These are phyloP conservation scores for Nannizzia gypsea DNA, from an alignment of 2,329 filamentous ascomycete genomes.

Conservation along the genomic window DNA sequence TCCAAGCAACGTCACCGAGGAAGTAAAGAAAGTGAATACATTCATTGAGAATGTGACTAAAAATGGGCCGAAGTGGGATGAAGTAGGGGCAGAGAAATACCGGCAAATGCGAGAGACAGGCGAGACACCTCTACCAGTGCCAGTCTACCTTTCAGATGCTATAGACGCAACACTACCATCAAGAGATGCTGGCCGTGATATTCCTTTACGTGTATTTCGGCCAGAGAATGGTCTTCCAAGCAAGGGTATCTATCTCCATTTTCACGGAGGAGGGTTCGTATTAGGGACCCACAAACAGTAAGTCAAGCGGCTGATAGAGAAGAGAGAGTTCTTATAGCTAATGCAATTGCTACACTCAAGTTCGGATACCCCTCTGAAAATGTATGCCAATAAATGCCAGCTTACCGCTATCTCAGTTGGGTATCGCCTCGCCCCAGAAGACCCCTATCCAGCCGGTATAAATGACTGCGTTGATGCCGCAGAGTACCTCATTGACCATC, in stretches of 20 bases:
- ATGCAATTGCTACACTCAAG: constrained; percentile 18
- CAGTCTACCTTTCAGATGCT: constrained; percentile 36
- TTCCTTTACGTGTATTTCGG: constrained; percentile 43
- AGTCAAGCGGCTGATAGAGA: constrained; percentile 11
- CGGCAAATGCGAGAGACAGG: constrained; percentile 44
- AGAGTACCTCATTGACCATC: constrained; percentile 42
- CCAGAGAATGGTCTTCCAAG: constrained; percentile 34
- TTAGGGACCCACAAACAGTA: constrained; percentile 23
- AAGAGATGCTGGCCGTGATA: constrained; percentile 38
- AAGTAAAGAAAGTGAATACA: constrained; percentile 2
- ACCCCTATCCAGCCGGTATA: constrained; percentile 44
- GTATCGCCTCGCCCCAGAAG: constrained; percentile 49
- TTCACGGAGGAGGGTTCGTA: constrained; percentile 43
- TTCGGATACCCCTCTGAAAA: constrained; percentile 39
- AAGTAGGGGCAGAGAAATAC: constrained; percentile 40
- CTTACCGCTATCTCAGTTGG: constrained; percentile 46
- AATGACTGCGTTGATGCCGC: constrained; percentile 49
- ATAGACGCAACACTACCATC: constrained; percentile 41
- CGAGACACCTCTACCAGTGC: constrained; percentile 41
- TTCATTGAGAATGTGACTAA: background rate
- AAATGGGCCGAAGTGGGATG: constrained; percentile 6
- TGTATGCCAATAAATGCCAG: constrained; percentile 39
- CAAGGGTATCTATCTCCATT: constrained; percentile 41
- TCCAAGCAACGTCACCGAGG: background rate
- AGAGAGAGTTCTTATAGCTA: background rate